These are phyloP conservation scores for Rhizopogon vinicolor DNA, from an alignment of 768 basidiomycete species.

Conservation along the genomic window DNA sequence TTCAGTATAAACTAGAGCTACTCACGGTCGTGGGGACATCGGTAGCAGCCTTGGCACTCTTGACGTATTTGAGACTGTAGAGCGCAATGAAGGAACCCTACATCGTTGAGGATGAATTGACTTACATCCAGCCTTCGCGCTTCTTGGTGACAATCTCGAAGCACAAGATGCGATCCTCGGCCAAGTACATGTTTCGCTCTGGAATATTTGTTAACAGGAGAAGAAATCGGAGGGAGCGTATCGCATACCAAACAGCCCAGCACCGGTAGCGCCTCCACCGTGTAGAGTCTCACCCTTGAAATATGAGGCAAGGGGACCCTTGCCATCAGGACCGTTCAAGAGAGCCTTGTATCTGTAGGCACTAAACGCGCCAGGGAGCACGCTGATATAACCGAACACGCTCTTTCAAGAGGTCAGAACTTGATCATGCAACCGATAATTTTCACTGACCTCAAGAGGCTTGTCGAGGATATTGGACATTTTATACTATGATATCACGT, in stretches of 20 bases:
- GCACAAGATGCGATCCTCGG: conserved; percentile 87
- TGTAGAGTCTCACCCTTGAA: conserved; percentile 93
- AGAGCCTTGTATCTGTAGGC: conserved; percentile 89
- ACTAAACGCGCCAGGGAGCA: conserved; percentile 89
- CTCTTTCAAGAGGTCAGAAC: conserved; percentile 35
- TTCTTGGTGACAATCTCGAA: conserved; percentile 94
- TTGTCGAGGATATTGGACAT: conserved; percentile 97
- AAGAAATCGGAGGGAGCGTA: not conserved
- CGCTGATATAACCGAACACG: conserved; percentile 83
- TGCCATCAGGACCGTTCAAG: conserved; percentile 81
- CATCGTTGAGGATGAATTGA: conserved; percentile 9
- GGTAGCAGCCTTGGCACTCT: conserved; percentile 92
- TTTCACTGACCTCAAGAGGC: conserved; percentile 69
- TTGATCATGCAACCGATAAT: not conserved
- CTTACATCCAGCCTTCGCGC: conserved; percentile 75
- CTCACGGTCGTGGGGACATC: conserved; percentile 83
- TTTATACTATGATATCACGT: conserved; percentile 57
- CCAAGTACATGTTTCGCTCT: conserved; percentile 90
- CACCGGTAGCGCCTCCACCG: conserved; percentile 48
- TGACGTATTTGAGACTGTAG: conserved; percentile 76
- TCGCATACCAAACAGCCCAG: conserved; percentile 58
- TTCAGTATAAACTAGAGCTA: not conserved
- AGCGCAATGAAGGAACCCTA: not conserved
- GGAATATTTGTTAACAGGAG: conserved; percentile 4
- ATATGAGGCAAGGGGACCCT: conserved; percentile 87